Evolutionary conservation across 2,329 filamentous ascomycete genomes (phyloP).

Genomic region (Lachnellula subtilissima): DNA sequence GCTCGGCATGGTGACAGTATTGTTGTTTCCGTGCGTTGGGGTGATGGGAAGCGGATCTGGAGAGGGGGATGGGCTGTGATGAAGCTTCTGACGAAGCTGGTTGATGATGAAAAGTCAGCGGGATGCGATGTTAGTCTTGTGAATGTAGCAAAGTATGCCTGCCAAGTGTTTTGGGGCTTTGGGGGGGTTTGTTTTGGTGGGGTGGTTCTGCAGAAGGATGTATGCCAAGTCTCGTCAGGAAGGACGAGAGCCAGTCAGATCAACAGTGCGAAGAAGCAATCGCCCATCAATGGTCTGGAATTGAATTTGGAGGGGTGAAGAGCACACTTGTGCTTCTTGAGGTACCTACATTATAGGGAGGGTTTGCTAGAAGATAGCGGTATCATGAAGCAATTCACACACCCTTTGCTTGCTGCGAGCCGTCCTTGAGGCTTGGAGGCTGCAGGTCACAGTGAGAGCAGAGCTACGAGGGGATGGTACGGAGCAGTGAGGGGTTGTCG

Average conservation of each 20-base stretch:
- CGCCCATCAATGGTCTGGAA: background rate
- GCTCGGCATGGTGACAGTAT: conserved; percentile 25
- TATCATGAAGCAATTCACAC: background rate
- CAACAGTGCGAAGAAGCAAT: background rate
- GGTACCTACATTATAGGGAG: background rate
- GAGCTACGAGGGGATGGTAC: too few species aligned
- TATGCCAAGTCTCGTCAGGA: background rate
- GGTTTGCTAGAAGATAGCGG: background rate
- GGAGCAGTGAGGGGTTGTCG: too few species aligned
- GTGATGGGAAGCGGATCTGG: background rate
- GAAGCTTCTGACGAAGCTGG: conserved; percentile 5
- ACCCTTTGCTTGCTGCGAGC: too few species aligned
- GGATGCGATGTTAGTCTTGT: background rate
- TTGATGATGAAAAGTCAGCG: conserved; percentile 4
- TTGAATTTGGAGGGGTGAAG: background rate
- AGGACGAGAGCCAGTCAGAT: background rate
- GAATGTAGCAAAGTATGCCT: conserved; percentile 2
- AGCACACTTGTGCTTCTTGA: background rate
- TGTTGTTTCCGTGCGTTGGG: conserved; percentile 1
- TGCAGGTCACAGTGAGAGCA: too few species aligned
- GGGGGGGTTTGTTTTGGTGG: conserved; percentile 1
- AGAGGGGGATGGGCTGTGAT: background rate
- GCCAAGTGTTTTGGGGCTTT: background rate
- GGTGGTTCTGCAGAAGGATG: background rate
- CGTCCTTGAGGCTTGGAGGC: too few species aligned